These are phyloP conservation scores for Monosporascus sp. DNA, from an alignment of 2,329 filamentous ascomycete genomes.

Conservation along the genomic window DNA sequence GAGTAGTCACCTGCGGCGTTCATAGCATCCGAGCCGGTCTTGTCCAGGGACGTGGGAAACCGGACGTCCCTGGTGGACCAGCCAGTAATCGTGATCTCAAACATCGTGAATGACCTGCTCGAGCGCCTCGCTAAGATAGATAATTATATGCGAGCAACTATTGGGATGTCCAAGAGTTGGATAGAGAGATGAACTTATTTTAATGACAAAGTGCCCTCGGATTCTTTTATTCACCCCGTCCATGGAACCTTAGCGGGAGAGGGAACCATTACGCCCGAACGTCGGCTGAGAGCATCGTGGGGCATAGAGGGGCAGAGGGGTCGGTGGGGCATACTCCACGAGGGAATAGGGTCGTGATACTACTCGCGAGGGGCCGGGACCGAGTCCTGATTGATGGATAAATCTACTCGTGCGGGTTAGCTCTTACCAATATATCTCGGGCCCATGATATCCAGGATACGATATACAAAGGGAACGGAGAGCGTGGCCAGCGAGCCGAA, in stretches of 20 bases:
- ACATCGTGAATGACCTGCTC: slow-evolving; percentile 27
- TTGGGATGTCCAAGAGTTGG: not conserved
- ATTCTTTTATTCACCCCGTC: not conserved
- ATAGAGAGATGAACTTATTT: not conserved
- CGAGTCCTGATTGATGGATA: slow-evolving; percentile 27
- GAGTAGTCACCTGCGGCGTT: slow-evolving; percentile 92
- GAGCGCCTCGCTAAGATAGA: not conserved
- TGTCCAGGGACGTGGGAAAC: slow-evolving; percentile 88
- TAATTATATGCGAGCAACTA: not conserved
- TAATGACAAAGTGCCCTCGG: not conserved
- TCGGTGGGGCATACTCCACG: not conserved
- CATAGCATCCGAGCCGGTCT: slow-evolving; percentile 96
- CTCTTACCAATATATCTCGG: slow-evolving; percentile 1
- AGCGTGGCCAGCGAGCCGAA: not conserved
- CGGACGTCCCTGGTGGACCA: slow-evolving; percentile 69
- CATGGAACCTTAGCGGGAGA: not conserved
- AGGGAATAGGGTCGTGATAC: slow-evolving; percentile 1
- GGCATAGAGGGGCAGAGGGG: not conserved
- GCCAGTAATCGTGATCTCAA: slow-evolving; percentile 65
- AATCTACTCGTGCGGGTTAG: slow-evolving; percentile 13
- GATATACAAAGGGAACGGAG: not conserved
- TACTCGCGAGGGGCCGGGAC: not conserved
- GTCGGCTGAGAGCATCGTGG: not conserved
- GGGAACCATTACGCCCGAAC: not conserved
- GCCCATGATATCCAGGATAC: not conserved